Base-by-base conservation (phyloP, 129 eudicot genomes). In the Smallanthus sonchifolius region DNA sequence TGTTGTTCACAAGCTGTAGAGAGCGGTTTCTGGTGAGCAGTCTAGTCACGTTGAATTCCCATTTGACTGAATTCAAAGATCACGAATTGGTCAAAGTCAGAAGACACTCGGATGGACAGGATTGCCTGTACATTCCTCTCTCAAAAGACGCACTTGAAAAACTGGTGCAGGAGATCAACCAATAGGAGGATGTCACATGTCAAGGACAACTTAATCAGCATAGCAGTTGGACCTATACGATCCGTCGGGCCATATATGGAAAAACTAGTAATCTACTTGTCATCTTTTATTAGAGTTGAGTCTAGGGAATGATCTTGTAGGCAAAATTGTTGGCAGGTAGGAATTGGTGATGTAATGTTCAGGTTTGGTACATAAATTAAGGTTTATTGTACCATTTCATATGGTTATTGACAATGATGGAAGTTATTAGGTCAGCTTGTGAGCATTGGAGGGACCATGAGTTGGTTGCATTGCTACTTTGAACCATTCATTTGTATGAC, bases 11-110 rank as follows among this genome's bases (percentile, higher is more conserved):
- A 42, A 82, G 80, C 49, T 94, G 99, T 65, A 83, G 97, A 67
- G 97, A 88, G 83, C 89, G 90, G n/a, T 94, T 90, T 80, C 62
- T 94, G 54, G 99, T 91, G 75, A 94, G 98, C 73, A 90, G 97
- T 80, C 93, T 83, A 67, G 89, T 90, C 36, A 94, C 98, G 2
- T 69, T 94, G 65, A 94, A 94, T 76, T 87, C 97, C 35, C 99
- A 94, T 82, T 76, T 94, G 88, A 88, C 96, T 2, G 67, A 61
- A 77, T 91, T 91, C 74, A 94, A 90, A 79, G 97, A 94, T 75
- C 67, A 61, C 43, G 43, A 61, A 61, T 34, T 61, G 43, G 67
- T 61, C 42, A 61, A 61, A 87, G 77, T 88, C 24, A 88, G 88
- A 72, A 91, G 90, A 69, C 80, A 91, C 78, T 86, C 96, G 2